A percentile compares a stretch with the other conserved stretches of the same genome.
phyloP scores from a whole-genome alignment of 306 rosid genomes.

The Ormosia emarginata region DNA sequence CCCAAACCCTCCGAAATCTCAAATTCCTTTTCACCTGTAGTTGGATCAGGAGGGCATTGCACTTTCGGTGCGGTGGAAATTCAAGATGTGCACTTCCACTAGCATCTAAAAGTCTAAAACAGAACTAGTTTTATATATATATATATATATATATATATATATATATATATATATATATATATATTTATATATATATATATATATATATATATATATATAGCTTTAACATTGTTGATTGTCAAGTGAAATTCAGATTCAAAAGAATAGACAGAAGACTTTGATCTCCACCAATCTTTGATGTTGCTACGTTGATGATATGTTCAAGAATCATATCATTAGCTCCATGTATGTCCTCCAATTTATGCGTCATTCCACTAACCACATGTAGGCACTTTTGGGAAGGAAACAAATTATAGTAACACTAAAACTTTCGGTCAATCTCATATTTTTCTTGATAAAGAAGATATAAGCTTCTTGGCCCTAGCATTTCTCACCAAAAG shows the following conservation, averaged over 20 bases:
- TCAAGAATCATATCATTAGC: constrained; percentile 13
- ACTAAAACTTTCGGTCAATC: background rate
- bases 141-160: too few relatives aligned
- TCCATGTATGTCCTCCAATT: background rate
- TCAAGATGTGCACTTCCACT: too few relatives aligned
- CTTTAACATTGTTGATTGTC: constrained; percentile 18
- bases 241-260: constrained; percentile 3
- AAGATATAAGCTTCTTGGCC: background rate
- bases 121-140: too few relatives aligned
- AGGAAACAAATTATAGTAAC: constrained; percentile 24
- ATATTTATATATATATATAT: too few relatives aligned
- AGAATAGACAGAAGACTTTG: constrained; percentile 13
- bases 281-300: background rate
- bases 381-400: constrained; percentile 18
- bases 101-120: too few relatives aligned
- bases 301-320: background rate
- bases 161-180: too few relatives aligned
- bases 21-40: too few relatives aligned
- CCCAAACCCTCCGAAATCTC: too few relatives aligned
- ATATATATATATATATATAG: too few relatives aligned
- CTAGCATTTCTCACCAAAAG: constrained; percentile 15
- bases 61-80: too few relatives aligned
- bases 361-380: constrained; percentile 5
- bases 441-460: background rate
- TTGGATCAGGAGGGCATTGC: too few relatives aligned